phyloP scores from a whole-genome alignment of 208 protist species.

The Trypanosoma melophagium region DNA sequence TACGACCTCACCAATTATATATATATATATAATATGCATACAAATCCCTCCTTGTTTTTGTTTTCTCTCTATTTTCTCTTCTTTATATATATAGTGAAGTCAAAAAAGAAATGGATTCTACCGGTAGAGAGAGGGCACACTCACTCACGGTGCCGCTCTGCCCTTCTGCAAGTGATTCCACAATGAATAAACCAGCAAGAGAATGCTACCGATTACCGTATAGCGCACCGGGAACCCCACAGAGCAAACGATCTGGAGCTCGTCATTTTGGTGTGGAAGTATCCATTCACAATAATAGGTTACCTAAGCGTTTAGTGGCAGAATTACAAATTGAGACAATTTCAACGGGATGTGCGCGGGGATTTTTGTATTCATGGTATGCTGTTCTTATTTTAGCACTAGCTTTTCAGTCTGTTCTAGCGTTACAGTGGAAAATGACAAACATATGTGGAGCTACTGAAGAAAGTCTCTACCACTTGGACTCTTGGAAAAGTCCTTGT shows the following conservation, averaged over 20 bases:
- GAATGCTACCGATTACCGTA: too few species aligned
- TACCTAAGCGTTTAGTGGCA: constrained; percentile 16
- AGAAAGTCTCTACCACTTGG: constrained; percentile 41
- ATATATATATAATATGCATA: too few species aligned
- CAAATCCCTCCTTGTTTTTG: too few species aligned
- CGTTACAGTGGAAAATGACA: constrained; percentile 62
- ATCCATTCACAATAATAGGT: not conserved
- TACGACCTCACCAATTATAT: too few species aligned
- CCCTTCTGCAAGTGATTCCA: not conserved
- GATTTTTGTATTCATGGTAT: constrained; percentile 76
- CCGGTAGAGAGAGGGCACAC: not conserved
- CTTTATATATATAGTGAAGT: not conserved
- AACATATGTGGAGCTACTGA: constrained; percentile 54
- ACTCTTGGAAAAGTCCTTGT: constrained; percentile 54
- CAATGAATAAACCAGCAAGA: not conserved
- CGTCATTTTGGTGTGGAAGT: not conserved
- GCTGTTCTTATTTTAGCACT: constrained; percentile 52
- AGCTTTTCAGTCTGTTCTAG: constrained; percentile 50
- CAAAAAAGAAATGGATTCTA: not conserved
- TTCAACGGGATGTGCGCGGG: constrained; percentile 41
- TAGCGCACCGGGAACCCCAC: too few species aligned
- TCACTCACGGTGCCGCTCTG: not conserved
- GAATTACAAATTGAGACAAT: constrained; percentile 81
- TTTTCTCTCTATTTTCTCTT: not conserved
- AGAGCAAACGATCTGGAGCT: too few species aligned